Base-by-base conservation (phyloP, 1,139 yeast species). In the Suhomyces wounanorum region DNA sequence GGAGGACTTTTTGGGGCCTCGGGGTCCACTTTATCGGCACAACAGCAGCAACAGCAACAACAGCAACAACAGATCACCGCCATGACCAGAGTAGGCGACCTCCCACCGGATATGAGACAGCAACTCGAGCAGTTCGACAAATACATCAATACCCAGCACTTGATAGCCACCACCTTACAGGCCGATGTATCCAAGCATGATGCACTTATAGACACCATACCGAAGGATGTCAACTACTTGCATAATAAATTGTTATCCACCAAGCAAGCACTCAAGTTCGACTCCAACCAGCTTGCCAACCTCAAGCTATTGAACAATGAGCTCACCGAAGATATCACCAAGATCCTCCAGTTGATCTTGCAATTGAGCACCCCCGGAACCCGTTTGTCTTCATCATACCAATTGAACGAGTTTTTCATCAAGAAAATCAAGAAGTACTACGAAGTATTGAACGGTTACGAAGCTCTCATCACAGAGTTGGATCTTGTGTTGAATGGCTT, bases 41-140 rank as follows among this genome's bases (percentile, higher is more conserved):
- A 55, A 31, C 61, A 57, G 40, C 60, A 55, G 33, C 62, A 55
- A 21, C 61, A 56, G 26, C 58, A 64, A 40, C 75, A 68, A 50
- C 77, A 68, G 51, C 75, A 67, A 52, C 60, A 63, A 16, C 86
- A 82, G 43, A 77, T 91, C 49, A 88, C 94, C 3, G 87, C 96
- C 6, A 83, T 92, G 80, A 89, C 97, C 0, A 79, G 96, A 49
- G 94, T 92, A 3, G 85, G 88, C 11, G 98, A 92, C 58, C 77
- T 94, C 44, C 96, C 98, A 0, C 82, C 81, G 11, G 77, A 82
- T 40, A 91, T 91, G 60, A 85, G 82, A 59, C 89, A 64, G 50
- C 78, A 90, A 64, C 76, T 94, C 40, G 96, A 90, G 63, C 87
- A 85, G 55, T 75, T 92, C 52, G 96, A 94, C 66, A 82, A 83